phyloP scores from a whole-genome alignment of 257 asterid genomes.

The Fraxinus cuspidata region DNA sequence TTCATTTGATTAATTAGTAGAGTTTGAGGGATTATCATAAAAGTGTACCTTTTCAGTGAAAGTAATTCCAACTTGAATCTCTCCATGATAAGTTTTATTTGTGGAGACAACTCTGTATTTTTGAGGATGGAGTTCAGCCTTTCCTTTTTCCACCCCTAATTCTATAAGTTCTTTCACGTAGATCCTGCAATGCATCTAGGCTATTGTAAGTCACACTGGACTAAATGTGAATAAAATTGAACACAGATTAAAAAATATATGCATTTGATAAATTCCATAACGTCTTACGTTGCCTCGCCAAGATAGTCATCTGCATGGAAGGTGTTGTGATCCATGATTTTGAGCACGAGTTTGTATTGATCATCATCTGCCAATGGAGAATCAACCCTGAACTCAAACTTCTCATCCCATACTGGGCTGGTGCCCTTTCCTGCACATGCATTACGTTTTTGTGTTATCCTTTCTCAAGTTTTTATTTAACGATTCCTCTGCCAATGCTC shows the following conservation, averaged over 20 bases:
- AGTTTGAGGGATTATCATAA: no score
- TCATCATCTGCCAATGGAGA: slow-evolving; percentile 35
- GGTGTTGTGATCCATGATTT: slow-evolving; percentile 55
- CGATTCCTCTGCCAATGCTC: not conserved
- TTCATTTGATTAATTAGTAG: no score
- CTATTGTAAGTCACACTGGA: not conserved
- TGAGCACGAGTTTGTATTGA: slow-evolving; percentile 50
- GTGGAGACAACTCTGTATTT: slow-evolving; percentile 51
- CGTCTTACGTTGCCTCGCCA: slow-evolving; percentile 57
- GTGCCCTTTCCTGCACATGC: slow-evolving; percentile 48
- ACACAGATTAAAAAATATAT: not conserved
- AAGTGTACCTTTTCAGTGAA: slow-evolving; percentile 41
- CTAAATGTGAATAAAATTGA: not conserved
- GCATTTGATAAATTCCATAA: not conserved
- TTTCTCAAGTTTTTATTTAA: no score
- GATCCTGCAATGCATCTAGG: slow-evolving; percentile 34
- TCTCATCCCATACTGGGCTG: slow-evolving; percentile 62
- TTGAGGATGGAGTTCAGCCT: slow-evolving; percentile 44
- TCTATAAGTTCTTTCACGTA: slow-evolving; percentile 61
- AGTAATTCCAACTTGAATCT: slow-evolving; percentile 57
- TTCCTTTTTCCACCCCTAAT: slow-evolving; percentile 60
- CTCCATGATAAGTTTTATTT: slow-evolving; percentile 53
- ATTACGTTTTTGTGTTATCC: no score
- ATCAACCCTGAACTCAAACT: slow-evolving; percentile 56
- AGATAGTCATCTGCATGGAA: slow-evolving; percentile 53